These are phyloP conservation scores for Eimeria maxima DNA, from an alignment of 169 alveolate species.

Conservation along the genomic window DNA sequence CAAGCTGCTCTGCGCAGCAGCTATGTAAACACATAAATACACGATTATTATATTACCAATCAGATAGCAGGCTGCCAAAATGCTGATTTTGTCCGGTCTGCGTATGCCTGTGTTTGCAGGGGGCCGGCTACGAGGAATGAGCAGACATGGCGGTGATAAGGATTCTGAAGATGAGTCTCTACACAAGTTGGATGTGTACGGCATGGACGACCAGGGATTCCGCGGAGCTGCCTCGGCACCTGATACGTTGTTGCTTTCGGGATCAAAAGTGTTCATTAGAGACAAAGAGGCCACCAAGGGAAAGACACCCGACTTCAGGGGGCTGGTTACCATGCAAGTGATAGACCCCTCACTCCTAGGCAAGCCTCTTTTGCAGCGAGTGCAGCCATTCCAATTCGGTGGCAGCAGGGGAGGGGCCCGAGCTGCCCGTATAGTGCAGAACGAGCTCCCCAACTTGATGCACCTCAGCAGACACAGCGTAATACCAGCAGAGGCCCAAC, in stretches of 20 bases:
- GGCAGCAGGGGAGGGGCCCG: slow-evolving; percentile 27
- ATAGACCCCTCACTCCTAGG: slow-evolving; percentile 50
- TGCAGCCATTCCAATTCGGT: slow-evolving; percentile 13
- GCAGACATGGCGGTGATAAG: background rate
- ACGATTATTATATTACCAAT: background rate
- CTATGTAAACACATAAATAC: background rate
- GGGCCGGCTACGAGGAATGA: background rate
- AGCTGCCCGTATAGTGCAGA: slow-evolving; percentile 7
- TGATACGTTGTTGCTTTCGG: slow-evolving; percentile 31
- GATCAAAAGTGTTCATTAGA: slow-evolving; percentile 33
- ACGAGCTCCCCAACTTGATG: slow-evolving; percentile 28
- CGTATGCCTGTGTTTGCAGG: background rate
- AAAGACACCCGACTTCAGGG: slow-evolving; percentile 2
- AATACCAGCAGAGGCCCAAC: slow-evolving; percentile 7
- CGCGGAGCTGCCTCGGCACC: background rate
- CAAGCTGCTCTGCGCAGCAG: background rate
- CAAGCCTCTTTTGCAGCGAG: background rate
- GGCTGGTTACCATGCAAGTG: slow-evolving; percentile 51
- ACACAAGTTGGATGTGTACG: slow-evolving; percentile 46
- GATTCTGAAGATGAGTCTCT: background rate
- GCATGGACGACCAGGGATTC: background rate
- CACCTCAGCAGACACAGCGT: background rate
- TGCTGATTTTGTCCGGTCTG: background rate
- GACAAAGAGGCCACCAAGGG: background rate
- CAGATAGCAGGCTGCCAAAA: background rate